phyloP scores from a whole-genome alignment of 768 basidiomycete genomes.

The Lentinula guzmanii region DNA sequence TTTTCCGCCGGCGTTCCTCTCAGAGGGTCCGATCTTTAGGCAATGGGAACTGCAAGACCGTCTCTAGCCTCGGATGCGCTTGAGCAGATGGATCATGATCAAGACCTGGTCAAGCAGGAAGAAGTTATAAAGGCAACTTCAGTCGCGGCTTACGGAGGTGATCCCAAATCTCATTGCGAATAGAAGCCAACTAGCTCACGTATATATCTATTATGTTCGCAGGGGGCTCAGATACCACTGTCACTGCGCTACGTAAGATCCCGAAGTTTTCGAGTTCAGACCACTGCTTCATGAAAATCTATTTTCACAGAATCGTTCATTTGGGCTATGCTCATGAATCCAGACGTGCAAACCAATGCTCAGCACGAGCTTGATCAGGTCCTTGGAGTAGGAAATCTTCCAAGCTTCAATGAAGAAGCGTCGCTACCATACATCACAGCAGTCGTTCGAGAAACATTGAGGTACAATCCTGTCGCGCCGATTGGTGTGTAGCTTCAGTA shows the following conservation, averaged over 20 bases:
- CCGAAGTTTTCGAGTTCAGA: background rate
- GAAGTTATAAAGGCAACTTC: slow-evolving; percentile 4
- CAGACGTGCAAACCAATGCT: background rate
- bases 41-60: slow-evolving; percentile 8
- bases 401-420: background rate
- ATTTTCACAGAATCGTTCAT: background rate
- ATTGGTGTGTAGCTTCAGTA: slow-evolving; percentile 13
- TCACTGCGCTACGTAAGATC: background rate
- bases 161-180: background rate
- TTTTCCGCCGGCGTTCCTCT: no score
- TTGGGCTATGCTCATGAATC: background rate
- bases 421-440: slow-evolving; percentile 25
- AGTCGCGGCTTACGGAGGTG: slow-evolving; percentile 23
- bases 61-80: slow-evolving; percentile 8
- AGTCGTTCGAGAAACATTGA: slow-evolving; percentile 21
- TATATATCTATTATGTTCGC: background rate
- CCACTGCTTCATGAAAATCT: background rate
- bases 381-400: slow-evolving; percentile 15
- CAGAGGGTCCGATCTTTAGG: slow-evolving; percentile 1
- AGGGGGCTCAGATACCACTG: background rate
- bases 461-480: slow-evolving; percentile 20
- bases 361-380: background rate
- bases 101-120: slow-evolving; percentile 7
- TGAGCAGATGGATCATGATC: background rate
- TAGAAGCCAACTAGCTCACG: no score